Conservation (phyloP, 1,284 basidiomycete genomes). For the Peniophora sp. region DNA sequence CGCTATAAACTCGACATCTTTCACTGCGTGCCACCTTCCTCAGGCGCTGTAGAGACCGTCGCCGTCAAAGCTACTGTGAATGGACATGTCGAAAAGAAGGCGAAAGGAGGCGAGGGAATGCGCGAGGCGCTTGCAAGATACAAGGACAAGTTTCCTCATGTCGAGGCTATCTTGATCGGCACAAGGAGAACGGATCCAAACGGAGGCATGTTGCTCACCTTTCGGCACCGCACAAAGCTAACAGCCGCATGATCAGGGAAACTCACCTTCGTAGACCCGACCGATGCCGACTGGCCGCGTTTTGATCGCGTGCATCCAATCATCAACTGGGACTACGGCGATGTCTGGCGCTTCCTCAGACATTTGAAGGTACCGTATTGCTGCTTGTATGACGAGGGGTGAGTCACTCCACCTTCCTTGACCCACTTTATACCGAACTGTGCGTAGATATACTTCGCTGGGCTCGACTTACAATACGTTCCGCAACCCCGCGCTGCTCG, state of each 20-base stretch:
- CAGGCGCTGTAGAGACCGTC: slow-evolving; percentile 37
- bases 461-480: slow-evolving; percentile 94
- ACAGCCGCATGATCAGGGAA: slow-evolving; percentile 32
- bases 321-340: slow-evolving; percentile 87
- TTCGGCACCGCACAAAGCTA: slow-evolving; percentile 1
- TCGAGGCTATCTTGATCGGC: slow-evolving; percentile 84
- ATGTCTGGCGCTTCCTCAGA: slow-evolving; percentile 87
- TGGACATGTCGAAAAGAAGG: slow-evolving; percentile 25
- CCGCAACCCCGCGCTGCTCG: slow-evolving; percentile 78
- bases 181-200: slow-evolving; percentile 88
- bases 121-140: slow-evolving; percentile 73
- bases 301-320: slow-evolving; percentile 94
- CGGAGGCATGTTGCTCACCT: slow-evolving; percentile 54
- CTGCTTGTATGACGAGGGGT: slow-evolving; percentile 84
- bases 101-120: slow-evolving; percentile 75
- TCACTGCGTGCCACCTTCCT: slow-evolving; percentile 35
- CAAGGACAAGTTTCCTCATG: slow-evolving; percentile 52
- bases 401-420: slow-evolving; percentile 25
- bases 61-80: slow-evolving; percentile 8
- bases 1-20: slow-evolving; percentile 81
- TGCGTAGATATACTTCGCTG: slow-evolving; percentile 82
- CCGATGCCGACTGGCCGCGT: slow-evolving; percentile 83
- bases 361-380: slow-evolving; percentile 81
- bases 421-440: neutral
- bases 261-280: slow-evolving; percentile 67